phyloP scores from a whole-genome alignment of 2,329 filamentous ascomycete species.

The Alternaria alternata region DNA sequence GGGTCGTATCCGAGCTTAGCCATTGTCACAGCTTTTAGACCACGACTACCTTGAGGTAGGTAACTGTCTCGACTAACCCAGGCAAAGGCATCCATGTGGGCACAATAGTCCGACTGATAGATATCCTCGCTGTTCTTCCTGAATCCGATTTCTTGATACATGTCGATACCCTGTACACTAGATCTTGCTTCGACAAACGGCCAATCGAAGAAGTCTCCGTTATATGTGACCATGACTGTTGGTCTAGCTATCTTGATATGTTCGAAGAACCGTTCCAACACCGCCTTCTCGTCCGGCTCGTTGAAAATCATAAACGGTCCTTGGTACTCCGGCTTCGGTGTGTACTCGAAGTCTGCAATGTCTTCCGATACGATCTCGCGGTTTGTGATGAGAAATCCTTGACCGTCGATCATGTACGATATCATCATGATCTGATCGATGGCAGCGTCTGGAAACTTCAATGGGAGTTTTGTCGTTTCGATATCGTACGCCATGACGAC shows the following conservation, averaged over 20 bases:
- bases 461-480: conserved; percentile 91
- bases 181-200: conserved; percentile 95
- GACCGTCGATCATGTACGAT: conserved; percentile 99
- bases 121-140: conserved; percentile 94
- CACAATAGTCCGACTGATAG: conserved; percentile 94
- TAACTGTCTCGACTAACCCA: conserved; percentile 99
- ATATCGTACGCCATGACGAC: conserved; percentile 99
- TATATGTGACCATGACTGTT: conserved; percentile 99
- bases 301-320: conserved; percentile 99
- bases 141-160: conserved; percentile 99
- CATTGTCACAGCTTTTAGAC: conserved; percentile 95
- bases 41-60: conserved; percentile 93
- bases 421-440: conserved; percentile 99
- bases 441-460: conserved; percentile 95
- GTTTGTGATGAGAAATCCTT: conserved; percentile 97
- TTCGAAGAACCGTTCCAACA: conserved; percentile 91
- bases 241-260: conserved; percentile 95
- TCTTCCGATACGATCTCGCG: conserved; percentile 97
- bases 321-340: conserved; percentile 93
- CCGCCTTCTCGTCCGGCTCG: conserved; percentile 87
- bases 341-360: conserved; percentile 97
- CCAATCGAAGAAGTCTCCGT: conserved; percentile 99
- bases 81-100: conserved; percentile 98
- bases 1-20: conserved; percentile 98
- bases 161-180: conserved; percentile 94